Evolutionary conservation across 108 stramenopile species (phyloP), one percentile per base, ranked within the genome.

Genomic region (Cylindrotheca fusiformis): DNA sequence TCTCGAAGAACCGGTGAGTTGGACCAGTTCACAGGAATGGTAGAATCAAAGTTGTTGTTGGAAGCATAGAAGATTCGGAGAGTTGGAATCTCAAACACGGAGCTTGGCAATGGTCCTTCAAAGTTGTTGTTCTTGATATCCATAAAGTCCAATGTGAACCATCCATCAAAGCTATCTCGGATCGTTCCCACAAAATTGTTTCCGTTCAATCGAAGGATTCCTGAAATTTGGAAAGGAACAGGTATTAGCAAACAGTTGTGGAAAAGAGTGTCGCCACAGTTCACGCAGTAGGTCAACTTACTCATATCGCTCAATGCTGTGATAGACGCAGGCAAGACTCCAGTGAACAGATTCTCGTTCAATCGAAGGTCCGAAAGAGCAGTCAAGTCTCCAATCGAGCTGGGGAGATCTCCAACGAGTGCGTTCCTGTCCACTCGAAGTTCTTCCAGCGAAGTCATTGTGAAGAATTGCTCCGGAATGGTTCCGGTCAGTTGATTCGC

Each of bases 31-130:
- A 45, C 24, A 52, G 81, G 81, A 4, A 82, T 48, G 21, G 56
- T 64, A 27, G 85, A 85, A 33, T 47, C 75, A 24, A 90, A 44
- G 4, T 68, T 50, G 52, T 90, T 90, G 22, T 61, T 58, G 24
- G 79, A 57, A 20, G 76, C 49, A 29, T 75, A 90, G 51, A 90
- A 60, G 48, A 83, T 73, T 30, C 74, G 75, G 20, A 85, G 68
- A 3, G 69, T 65, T n/a, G 73, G 65, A 48, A 75, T 60, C 32
- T 66, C 60, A 46, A 75, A 78, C 19, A 78, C 72, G 32, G 71
- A 48, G 0, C 4, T 10, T 33, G 82, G 82, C 25, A 83, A 52
- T 4, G 50, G 52, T 60, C 81, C 81, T 4, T 48, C 44, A 21
- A 82, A 61, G 10, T 58, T 28, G 26, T 74, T 71, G 48, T 68